These are phyloP conservation scores for Termitomyces sp. DNA, from an alignment of 768 basidiomycete species.

Conservation along the genomic window DNA sequence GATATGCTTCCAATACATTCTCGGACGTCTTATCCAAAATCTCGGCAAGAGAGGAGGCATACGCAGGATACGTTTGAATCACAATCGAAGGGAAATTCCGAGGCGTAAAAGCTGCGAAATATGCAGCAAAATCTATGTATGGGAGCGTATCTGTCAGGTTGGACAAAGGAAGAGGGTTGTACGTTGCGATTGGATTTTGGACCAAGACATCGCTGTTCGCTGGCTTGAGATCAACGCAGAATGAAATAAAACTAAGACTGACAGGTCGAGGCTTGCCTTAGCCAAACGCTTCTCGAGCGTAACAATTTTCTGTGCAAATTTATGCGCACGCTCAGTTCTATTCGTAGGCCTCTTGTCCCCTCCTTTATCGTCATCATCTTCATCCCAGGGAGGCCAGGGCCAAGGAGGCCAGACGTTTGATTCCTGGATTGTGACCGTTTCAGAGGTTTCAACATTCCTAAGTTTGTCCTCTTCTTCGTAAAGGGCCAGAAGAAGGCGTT, in stretches of 20 bases:
- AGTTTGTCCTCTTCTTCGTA: constrained; percentile 42
- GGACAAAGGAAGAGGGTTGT: constrained; percentile 75
- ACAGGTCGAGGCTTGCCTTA: constrained; percentile 76
- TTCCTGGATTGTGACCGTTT: constrained; percentile 30
- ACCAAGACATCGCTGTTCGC: constrained; percentile 52
- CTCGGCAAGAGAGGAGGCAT: constrained; percentile 56
- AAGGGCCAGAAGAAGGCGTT: constrained; percentile 58
- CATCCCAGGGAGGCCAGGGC: constrained; percentile 86
- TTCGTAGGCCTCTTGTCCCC: constrained; percentile 44
- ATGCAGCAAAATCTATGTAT: constrained; percentile 78
- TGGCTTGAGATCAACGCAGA: not conserved
- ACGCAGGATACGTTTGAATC: constrained; percentile 80
- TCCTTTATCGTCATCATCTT: constrained; percentile 43
- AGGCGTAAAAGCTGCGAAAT: constrained; percentile 81
- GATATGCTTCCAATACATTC: constrained; percentile 81
- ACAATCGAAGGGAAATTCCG: constrained; percentile 70
- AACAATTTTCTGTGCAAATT: constrained; percentile 68
- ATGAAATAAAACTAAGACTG: constrained; percentile 18
- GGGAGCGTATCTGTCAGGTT: constrained; percentile 67
- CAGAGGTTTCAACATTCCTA: constrained; percentile 9
- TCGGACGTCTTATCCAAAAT: constrained; percentile 65
- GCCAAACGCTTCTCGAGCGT: constrained; percentile 77
- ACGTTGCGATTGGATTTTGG: constrained; percentile 80
- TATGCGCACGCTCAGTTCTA: constrained; percentile 47
- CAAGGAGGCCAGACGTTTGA: constrained; percentile 66